Percentiles rank a stretch among this genome's conserved stretches.
Conservation (phyloP, 257 asterid species). For the Solanum chilense region DNA sequence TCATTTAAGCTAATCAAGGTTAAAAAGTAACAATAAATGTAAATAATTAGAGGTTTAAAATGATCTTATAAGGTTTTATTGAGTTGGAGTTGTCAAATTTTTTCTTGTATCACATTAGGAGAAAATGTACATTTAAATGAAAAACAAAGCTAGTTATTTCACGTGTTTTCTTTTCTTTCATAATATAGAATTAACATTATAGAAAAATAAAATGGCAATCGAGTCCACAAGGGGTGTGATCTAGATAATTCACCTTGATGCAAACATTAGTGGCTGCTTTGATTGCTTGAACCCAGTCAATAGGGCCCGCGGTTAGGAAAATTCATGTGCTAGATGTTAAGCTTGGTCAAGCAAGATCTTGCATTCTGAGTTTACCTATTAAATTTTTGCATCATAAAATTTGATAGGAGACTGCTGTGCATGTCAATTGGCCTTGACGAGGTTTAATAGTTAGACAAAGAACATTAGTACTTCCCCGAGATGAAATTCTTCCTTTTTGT, state of each 20-base stretch:
- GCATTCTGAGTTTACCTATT: neutral
- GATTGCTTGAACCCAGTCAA: slow-evolving; percentile 1
- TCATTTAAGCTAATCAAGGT: neutral
- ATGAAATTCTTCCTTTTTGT: neutral
- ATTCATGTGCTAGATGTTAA: slow-evolving; percentile 29
- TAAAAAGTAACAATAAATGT: neutral
- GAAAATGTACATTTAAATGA: neutral
- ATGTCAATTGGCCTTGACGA: neutral
- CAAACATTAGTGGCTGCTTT: neutral
- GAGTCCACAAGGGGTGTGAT: neutral
- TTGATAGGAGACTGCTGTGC: neutral
- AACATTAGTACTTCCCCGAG: neutral
- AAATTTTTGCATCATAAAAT: neutral
- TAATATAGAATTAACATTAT: neutral
- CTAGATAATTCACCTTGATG: neutral
- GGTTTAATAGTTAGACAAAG: neutral
- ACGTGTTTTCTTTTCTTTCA: neutral
- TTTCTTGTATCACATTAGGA: neutral
- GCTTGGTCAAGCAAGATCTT: slow-evolving; percentile 23
- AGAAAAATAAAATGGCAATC: neutral
- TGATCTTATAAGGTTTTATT: neutral
- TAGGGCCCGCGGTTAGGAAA: slow-evolving; percentile 17
- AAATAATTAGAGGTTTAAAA: neutral
- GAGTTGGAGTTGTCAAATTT: neutral
- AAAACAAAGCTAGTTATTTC: neutral